Evolutionary conservation across 805 yeast genomes (phyloP), one percentile per base, ranked within the genome.

Genomic region (Candida dajiaensis): DNA sequence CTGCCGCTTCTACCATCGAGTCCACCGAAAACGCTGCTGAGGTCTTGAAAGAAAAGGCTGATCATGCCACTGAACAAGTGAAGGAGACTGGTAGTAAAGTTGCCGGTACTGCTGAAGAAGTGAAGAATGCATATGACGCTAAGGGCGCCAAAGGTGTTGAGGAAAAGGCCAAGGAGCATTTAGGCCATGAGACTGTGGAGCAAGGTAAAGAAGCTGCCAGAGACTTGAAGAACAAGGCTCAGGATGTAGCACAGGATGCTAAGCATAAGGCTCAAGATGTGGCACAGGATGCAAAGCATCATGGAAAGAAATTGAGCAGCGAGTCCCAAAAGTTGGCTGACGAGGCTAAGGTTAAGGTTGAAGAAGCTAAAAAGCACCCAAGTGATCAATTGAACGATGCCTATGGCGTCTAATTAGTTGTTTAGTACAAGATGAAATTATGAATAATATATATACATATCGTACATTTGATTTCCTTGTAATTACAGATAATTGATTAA

Each of bases 1-100:
- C 55, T 12, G 61, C 62, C 3, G 59, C 61, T 11, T 19, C 41
- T 21, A 50, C 52, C 0, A 7, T 58, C 7, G 58, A 58, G 10
- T 35, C 49, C 3, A 56, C 57, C 9, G 59, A 55, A 29, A 19
- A 49, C 4, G 48, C 41, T 1, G 49, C 50, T 3, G 48, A 52
- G 10, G 29, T 42, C 3, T 50, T 49, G 3, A 48, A 52, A 41
- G 49, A 51, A 7, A 40, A 46, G 19, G 26, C 44, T 4, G 46
- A 43, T 2, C 9, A 40, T 6, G 47, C 49, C 15, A 47, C 44
- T 15, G 51, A 46, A 28, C 35, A 22, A 13, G 37, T 31, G 15
- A 36, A 45, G 38, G 26, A 35, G 8, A 39, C 38, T 15, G 42
- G 40, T 40, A 21, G 35, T 6, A 40, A 40, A 13, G n/a, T 18